Evolutionary conservation across 352 stramenopile genomes (phyloP).

Genomic region (Globisporangium carolinianum): DNA sequence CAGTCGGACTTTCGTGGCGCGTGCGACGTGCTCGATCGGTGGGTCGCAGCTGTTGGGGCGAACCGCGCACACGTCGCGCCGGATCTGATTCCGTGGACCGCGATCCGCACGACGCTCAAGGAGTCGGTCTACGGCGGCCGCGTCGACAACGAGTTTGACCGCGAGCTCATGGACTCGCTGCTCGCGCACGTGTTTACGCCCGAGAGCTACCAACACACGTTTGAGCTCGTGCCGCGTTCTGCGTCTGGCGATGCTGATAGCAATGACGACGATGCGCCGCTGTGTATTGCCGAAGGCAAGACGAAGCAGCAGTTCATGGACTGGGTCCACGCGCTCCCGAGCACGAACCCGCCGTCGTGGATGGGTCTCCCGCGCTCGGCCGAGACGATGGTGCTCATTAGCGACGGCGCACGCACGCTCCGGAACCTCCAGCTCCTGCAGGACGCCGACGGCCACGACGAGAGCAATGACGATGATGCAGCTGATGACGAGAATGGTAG

Average conservation of each 20-base stretch:
- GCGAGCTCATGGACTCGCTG: conserved; percentile 93
- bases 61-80: conserved; percentile 90
- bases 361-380: conserved; percentile 89
- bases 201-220: conserved; percentile 91
- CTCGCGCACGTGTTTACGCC: conserved; percentile 92
- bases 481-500: background rate
- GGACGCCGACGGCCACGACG: conserved; percentile 65
- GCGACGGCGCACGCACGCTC: conserved; percentile 65
- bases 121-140: conserved; percentile 97
- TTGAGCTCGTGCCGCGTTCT: conserved; percentile 36
- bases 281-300: conserved; percentile 86
- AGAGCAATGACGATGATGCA: conserved; percentile 9
- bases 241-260: conserved; percentile 14
- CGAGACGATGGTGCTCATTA: conserved; percentile 86
- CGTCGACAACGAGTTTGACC: conserved; percentile 96
- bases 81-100: conserved; percentile 97
- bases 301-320: conserved; percentile 89
- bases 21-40: conserved; percentile 97
- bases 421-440: conserved; percentile 82
- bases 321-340: conserved; percentile 84
- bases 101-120: conserved; percentile 94
- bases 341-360: conserved; percentile 90
- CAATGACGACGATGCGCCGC: conserved; percentile 12
- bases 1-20: conserved; percentile 97
- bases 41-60: conserved; percentile 86